Base-by-base conservation (phyloP, 2,329 filamentous ascomycete genomes). In the Arachnomyces sp. region DNA sequence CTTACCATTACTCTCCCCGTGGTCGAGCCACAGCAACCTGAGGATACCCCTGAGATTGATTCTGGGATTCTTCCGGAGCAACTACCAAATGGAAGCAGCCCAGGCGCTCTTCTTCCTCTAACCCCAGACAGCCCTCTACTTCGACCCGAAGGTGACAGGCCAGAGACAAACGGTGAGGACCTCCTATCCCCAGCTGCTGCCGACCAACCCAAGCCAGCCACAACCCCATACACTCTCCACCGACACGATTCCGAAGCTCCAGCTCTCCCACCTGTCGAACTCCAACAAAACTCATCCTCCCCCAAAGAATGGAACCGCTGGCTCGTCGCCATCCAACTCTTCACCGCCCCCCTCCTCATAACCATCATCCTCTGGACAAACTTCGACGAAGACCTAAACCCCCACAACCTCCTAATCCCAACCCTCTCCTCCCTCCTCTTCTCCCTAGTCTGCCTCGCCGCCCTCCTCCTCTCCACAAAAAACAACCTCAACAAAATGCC, bases 1-100 rank as follows among this genome's bases (percentile, higher is more conserved):
- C 71, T 98, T 3, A 90, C 90, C 1, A 79, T 92, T 34, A 98
- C 92, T 0, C 63, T 98, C 3, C 92, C 93, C 0, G 88, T 98
- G 1, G 85, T 94, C 4, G 90, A 96, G 53, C 76, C 76, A 1
- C 72, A 76, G 14, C 70, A 63, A 28, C 57, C 73, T 6, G 74
- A 78, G 5, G 45, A 52, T n/a, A 44, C 55, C 36, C 47, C 53
- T 14, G 49, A 46, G 7, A 40, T 53, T 38, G 36, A 42, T 40
- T 12, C 34, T 30, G 16, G 34, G 44, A 30, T 7, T 34, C 20
- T 25, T 9, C 9, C 20, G 9, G 20, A 9, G 9, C 35, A 30
- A 31, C 36, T 31, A 15, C 31, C 30, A 25, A 31, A 14, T 25
- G 20, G 20, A 5, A 25, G 9, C 20, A 25, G 9, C 5, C 28